Evolutionary conservation across 169 alveolate genomes (phyloP).

Genomic region (Eimeria acervulina): DNA sequence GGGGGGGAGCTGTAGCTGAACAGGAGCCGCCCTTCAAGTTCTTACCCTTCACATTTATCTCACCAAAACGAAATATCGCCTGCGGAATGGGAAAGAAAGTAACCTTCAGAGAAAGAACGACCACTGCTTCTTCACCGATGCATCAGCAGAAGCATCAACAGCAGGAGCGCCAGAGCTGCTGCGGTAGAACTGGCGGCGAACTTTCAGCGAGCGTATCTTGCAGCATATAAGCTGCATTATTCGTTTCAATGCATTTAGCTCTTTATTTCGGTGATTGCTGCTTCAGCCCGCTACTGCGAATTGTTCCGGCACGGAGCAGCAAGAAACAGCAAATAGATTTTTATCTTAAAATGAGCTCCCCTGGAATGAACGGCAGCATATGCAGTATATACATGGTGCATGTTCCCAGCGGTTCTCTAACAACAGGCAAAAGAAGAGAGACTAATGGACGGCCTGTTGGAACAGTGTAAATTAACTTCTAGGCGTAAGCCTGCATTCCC

Average conservation of each 20-base stretch:
- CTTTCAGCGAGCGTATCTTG: background rate
- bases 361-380: background rate
- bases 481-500: background rate
- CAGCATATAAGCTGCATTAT: background rate
- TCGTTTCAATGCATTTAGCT: background rate
- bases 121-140: background rate
- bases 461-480: background rate
- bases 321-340: background rate
- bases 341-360: background rate
- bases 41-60: conserved; percentile 20
- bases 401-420: background rate
- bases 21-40: conserved; percentile 29
- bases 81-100: conserved; percentile 20
- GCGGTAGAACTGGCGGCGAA: background rate
- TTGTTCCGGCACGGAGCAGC: background rate
- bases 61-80: conserved; percentile 31
- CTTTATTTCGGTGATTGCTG: background rate
- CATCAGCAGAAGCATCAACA: conserved; percentile 7
- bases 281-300: background rate
- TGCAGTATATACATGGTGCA: background rate
- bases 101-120: background rate
- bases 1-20: background rate
- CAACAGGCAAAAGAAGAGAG: background rate
- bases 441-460: background rate
- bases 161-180: conserved; percentile 9